Percentiles rank a stretch among this genome's conserved stretches.
These are phyloP conservation scores for Aureobasidium pullulans DNA, from an alignment of 2,329 filamentous ascomycete species.

Conservation along the genomic window DNA sequence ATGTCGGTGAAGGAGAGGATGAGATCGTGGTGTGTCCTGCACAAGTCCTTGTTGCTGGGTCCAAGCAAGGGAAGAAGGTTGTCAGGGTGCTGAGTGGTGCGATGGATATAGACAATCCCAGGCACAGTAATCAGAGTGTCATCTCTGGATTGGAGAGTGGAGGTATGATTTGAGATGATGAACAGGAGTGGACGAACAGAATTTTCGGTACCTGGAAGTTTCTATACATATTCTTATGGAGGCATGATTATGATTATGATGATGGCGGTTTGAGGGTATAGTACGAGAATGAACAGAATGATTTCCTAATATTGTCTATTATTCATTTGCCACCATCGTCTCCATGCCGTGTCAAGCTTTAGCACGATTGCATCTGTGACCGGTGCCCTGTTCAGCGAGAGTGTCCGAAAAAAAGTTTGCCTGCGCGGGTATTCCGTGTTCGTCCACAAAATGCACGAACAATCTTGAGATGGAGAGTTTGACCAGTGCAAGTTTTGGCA, in stretches of 20 bases:
- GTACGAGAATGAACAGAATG: not conserved
- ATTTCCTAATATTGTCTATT: too few relatives aligned
- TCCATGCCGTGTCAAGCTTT: too few relatives aligned
- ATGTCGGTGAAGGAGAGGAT: slow-evolving; percentile 78
- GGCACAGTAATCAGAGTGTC: slow-evolving; percentile 23
- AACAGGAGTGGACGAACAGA: not conserved
- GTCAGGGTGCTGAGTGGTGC: slow-evolving; percentile 44
- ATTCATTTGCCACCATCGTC: too few relatives aligned
- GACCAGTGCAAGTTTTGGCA: too few relatives aligned
- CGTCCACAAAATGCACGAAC: too few relatives aligned
- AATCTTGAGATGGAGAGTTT: too few relatives aligned
- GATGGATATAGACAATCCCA: slow-evolving; percentile 38
- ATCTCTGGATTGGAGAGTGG: slow-evolving; percentile 16
- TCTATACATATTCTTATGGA: not conserved
- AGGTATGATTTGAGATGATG: not conserved
- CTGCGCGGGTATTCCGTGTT: too few relatives aligned
- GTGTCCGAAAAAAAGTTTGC: too few relatives aligned
- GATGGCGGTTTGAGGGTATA: not conserved
- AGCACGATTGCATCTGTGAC: too few relatives aligned
- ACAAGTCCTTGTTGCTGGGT: slow-evolving; percentile 71
- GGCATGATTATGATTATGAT: not conserved
- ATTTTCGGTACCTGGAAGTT: not conserved
- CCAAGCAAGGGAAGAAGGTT: slow-evolving; percentile 38
- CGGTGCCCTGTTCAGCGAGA: too few relatives aligned
- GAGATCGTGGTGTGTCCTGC: slow-evolving; percentile 94